A percentile compares a stretch with the other conserved stretches of the same genome.
These are phyloP conservation scores for Polytrichum commune DNA, from an alignment of 225 moss, liverwort and hornwort genomes.

Conservation along the genomic window DNA sequence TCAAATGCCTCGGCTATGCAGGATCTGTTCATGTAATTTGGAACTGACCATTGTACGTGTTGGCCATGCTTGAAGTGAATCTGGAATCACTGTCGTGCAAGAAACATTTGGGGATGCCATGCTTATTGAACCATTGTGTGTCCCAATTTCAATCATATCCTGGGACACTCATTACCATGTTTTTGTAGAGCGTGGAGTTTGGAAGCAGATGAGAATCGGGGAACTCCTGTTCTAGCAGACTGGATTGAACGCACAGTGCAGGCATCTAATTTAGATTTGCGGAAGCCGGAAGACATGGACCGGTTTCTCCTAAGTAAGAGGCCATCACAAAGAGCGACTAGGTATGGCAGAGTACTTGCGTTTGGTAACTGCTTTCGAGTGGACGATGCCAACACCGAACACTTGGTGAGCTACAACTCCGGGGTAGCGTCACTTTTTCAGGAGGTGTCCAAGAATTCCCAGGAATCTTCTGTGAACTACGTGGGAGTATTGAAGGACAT, in stretches of 20 bases:
- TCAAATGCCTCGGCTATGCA: not conserved
- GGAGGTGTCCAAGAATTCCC: not conserved
- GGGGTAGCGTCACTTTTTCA: not conserved
- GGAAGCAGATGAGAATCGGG: not conserved
- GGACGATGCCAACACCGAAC: not conserved
- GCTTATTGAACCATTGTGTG: not conserved
- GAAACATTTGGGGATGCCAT: not conserved
- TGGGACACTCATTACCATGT: not conserved
- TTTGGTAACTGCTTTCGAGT: not conserved
- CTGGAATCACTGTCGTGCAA: not conserved
- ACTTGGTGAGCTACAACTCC: not conserved
- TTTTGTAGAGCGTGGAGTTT: not conserved
- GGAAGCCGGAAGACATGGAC: not conserved
- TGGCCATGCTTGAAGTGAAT: not conserved
- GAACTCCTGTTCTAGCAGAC: not conserved
- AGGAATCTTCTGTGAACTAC: not conserved
- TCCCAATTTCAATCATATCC: not conserved
- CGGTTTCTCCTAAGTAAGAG: not conserved
- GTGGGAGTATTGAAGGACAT: too few species aligned
- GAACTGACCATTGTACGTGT: not conserved
- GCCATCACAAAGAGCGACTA: not conserved
- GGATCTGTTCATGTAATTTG: too few species aligned
- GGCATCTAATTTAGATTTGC: not conserved
- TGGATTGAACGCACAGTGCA: not conserved
- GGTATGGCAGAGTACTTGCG: not conserved